phyloP scores from a whole-genome alignment of 345 rosid genomes.

The Erucastrum elatum region DNA sequence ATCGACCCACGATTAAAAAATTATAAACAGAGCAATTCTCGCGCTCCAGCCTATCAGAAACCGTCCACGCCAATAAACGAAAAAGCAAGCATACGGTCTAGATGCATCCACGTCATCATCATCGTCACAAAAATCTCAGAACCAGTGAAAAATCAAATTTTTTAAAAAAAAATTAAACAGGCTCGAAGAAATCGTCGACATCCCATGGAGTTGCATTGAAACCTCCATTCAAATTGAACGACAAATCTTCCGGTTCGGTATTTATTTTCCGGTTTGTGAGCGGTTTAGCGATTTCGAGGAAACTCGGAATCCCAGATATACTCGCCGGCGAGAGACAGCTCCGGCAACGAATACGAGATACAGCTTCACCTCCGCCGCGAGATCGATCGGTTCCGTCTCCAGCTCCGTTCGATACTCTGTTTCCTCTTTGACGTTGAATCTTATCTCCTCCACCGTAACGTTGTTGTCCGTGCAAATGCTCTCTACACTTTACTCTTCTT shows the following conservation, averaged over 20 bases:
- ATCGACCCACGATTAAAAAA: slow-evolving; percentile 7
- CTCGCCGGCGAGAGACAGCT: slow-evolving; percentile 31
- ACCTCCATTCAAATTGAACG: slow-evolving; percentile 46
- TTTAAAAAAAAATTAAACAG: background rate
- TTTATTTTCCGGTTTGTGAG: background rate
- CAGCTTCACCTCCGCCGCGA: too few relatives aligned
- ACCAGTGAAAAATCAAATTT: too few relatives aligned
- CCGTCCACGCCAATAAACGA: slow-evolving; percentile 17
- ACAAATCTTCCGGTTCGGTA: slow-evolving; percentile 29
- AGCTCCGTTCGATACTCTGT: too few relatives aligned
- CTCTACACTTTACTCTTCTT: too few relatives aligned
- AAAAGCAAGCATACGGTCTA: background rate
- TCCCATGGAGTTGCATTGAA: slow-evolving; percentile 65
- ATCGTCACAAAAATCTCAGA: slow-evolving; percentile 6
- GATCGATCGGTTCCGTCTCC: too few relatives aligned
- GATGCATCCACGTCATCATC: slow-evolving; percentile 26
- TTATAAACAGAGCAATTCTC: background rate
- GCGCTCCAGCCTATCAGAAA: background rate
- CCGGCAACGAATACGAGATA: slow-evolving; percentile 14
- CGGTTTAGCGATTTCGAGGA: slow-evolving; percentile 16
- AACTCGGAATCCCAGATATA: slow-evolving; percentile 42
- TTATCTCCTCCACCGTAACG: too few relatives aligned
- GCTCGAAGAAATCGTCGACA: slow-evolving; percentile 53
- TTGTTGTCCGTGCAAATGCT: too few relatives aligned
- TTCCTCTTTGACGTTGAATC: too few relatives aligned